A percentile compares a stretch with the other conserved stretches of the same genome.
These are phyloP conservation scores for Scheffersomyces stipitis DNA, from an alignment of 805 yeast genomes.

Conservation along the genomic window DNA sequence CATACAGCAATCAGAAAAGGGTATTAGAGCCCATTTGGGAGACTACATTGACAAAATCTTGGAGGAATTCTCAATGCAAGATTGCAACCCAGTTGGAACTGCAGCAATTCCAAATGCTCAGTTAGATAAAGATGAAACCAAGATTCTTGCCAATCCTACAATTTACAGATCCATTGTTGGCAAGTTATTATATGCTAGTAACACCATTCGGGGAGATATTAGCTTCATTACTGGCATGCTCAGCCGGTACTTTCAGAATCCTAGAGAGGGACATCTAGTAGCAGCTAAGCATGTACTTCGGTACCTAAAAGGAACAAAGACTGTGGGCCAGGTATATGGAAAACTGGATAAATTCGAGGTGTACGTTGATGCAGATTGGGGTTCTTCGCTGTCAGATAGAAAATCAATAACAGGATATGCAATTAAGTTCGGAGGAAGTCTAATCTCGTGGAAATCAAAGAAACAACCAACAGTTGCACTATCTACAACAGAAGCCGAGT, in stretches of 20 bases:
- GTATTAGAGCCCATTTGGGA: background rate
- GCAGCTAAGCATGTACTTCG: constrained; percentile 3
- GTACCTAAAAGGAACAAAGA: constrained; percentile 11
- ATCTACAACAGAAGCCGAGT: constrained; percentile 13
- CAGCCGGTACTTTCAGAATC: background rate
- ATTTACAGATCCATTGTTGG: background rate
- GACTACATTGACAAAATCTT: background rate
- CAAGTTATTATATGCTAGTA: background rate
- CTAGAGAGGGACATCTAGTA: background rate
- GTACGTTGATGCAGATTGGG: constrained; percentile 12
- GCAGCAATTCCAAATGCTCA: background rate
- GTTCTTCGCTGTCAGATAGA: background rate
- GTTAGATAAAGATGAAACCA: too few relatives aligned
- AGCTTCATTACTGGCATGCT: background rate
- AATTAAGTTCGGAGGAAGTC: constrained; percentile 6
- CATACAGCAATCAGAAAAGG: background rate
- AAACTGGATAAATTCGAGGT: constrained; percentile 1
- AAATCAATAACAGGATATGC: constrained; percentile 3
- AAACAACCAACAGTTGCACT: constrained; percentile 11
- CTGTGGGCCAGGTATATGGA: background rate
- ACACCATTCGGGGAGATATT: background rate
- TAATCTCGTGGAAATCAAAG: constrained; percentile 14
- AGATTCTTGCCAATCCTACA: background rate
- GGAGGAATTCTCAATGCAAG: background rate
- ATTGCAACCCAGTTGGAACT: background rate